Percentiles rank a stretch among this genome's conserved stretches.
Evolutionary conservation across 140 eudicot genomes (phyloP).

Genomic region (Flaveria floridana): DNA sequence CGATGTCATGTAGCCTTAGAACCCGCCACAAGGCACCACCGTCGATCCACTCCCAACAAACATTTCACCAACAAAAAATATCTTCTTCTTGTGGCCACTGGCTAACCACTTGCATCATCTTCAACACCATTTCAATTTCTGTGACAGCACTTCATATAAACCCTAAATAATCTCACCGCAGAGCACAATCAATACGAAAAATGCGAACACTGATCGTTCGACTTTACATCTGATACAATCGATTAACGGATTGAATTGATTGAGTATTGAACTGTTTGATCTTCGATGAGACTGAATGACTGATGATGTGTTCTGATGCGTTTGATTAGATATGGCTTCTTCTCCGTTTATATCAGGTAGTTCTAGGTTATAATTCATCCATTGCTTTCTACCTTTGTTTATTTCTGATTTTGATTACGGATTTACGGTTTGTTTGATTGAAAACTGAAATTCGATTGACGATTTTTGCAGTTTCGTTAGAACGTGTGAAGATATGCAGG

Average conservation of each 20-base stretch:
- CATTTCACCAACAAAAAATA: constrained; percentile 23
- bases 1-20: not conserved
- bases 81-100: constrained; percentile 18
- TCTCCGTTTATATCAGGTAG: constrained; percentile 45
- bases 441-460: not conserved
- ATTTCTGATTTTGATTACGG: not conserved
- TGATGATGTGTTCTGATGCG: constrained; percentile 32
- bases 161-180: constrained; percentile 21
- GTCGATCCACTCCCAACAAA: constrained; percentile 20
- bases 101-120: constrained; percentile 20
- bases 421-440: constrained; percentile 17
- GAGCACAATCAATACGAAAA: not conserved
- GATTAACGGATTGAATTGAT: not conserved
- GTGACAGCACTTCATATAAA: constrained; percentile 24
- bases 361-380: not conserved
- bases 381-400: not conserved
- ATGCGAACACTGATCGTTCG: not conserved
- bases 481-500: constrained; percentile 74
- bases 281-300: constrained; percentile 15
- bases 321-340: constrained; percentile 49
- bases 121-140: constrained; percentile 17
- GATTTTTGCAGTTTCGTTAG: constrained; percentile 62
- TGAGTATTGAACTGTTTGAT: constrained; percentile 1
- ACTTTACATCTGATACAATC: not conserved
- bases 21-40: not conserved